A percentile compares a stretch with the other conserved stretches of the same genome.
Conservation (phyloP, 495 filamentous ascomycete genomes). For the Chlorociboria aeruginascens region DNA sequence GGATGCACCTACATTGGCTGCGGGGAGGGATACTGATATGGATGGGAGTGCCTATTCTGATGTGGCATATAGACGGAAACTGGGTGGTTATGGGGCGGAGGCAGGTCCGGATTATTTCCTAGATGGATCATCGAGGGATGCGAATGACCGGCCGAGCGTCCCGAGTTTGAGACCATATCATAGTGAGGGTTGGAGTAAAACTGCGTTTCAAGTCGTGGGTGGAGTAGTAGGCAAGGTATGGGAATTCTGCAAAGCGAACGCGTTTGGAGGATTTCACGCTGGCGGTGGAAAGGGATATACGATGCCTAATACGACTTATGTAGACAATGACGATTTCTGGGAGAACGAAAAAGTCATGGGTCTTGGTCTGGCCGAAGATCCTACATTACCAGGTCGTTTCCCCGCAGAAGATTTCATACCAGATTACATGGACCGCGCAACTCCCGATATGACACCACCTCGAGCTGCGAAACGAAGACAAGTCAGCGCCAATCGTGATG, state of each 20-base stretch:
- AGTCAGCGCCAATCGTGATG: slow-evolving; percentile 35
- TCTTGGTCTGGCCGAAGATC: slow-evolving; percentile 1
- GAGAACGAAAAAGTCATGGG: slow-evolving; percentile 1
- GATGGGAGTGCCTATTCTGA: slow-evolving; percentile 43
- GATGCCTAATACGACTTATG: slow-evolving; percentile 1
- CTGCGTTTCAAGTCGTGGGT: slow-evolving; percentile 32
- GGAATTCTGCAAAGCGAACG: slow-evolving; percentile 56
- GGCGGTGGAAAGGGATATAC: slow-evolving; percentile 65
- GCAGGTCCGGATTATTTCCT: slow-evolving; percentile 14
- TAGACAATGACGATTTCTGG: slow-evolving; percentile 6
- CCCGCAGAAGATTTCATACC: slow-evolving; percentile 27
- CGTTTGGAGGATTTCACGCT: slow-evolving; percentile 73
- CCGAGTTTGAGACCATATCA: slow-evolving; percentile 1
- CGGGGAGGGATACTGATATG: slow-evolving; percentile 34
- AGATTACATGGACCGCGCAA: slow-evolving; percentile 23
- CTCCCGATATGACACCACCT: slow-evolving; percentile 32
- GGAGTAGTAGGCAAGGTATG: slow-evolving; percentile 65
- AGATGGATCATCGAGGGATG: slow-evolving; percentile 2
- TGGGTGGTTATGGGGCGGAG: slow-evolving; percentile 25
- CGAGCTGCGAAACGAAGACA: slow-evolving; percentile 40
- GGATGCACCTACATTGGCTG: slow-evolving; percentile 42
- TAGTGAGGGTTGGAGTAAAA: slow-evolving; percentile 30
- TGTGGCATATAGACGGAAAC: slow-evolving; percentile 36
- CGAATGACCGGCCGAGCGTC: slow-evolving; percentile 7
- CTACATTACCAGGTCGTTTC: slow-evolving; percentile 33